phyloP scores from a whole-genome alignment of 495 filamentous ascomycete species.

The Hypoxylon rickii region DNA sequence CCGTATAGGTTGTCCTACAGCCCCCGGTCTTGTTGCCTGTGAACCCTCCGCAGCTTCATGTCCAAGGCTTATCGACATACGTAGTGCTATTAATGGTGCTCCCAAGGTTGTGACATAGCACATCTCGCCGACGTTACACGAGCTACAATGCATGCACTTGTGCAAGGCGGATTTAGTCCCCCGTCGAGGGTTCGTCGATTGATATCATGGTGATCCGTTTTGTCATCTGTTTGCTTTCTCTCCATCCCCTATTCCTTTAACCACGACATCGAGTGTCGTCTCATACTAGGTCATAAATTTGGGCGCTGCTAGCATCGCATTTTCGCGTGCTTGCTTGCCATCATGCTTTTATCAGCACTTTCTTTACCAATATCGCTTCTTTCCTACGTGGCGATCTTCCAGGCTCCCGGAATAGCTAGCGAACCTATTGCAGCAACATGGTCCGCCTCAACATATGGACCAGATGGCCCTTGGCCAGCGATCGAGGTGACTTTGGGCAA shows the following conservation, averaged over 20 bases:
- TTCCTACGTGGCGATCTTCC: slow-evolving; percentile 30
- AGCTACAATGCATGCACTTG: slow-evolving; percentile 15
- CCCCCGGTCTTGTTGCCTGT: slow-evolving; percentile 15
- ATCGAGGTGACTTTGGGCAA: slow-evolving; percentile 39
- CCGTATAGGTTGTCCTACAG: slow-evolving; percentile 1
- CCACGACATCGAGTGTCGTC: slow-evolving; percentile 18
- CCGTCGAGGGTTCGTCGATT: slow-evolving; percentile 8
- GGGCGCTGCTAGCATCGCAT: slow-evolving; percentile 13
- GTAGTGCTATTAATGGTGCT: no score
- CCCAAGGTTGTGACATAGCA: slow-evolving; percentile 13
- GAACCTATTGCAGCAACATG: slow-evolving; percentile 31
- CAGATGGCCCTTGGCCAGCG: slow-evolving; percentile 46
- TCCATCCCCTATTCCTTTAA: slow-evolving; percentile 25
- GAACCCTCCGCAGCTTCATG: no score
- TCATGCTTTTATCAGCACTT: slow-evolving; percentile 27
- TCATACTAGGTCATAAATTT: slow-evolving; percentile 9
- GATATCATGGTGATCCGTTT: slow-evolving; percentile 18
- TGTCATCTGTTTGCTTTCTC: slow-evolving; percentile 13
- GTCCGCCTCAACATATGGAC: slow-evolving; percentile 39
- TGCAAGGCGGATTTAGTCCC: slow-evolving; percentile 21
- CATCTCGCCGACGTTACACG: neutral
- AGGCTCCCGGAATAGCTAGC: slow-evolving; percentile 13
- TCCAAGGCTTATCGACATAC: slow-evolving; percentile 19
- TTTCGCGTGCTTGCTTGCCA: slow-evolving; percentile 16
- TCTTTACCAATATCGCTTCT: slow-evolving; percentile 34